Evolutionary conservation across 163 green algal species (phyloP).

Genomic region (Picocystis sp.): DNA sequence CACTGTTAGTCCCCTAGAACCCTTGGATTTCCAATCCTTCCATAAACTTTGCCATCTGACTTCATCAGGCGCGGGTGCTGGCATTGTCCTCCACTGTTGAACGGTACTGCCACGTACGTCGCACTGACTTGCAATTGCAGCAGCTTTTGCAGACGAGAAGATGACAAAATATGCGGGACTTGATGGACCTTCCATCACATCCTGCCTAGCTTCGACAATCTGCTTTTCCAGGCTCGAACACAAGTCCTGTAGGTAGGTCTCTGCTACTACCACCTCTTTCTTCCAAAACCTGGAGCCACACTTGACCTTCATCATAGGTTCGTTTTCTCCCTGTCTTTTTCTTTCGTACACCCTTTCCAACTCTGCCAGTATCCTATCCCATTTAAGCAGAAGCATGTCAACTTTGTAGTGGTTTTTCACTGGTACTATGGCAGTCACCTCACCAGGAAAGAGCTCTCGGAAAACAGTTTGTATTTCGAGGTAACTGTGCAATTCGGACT

Average conservation of each 20-base stretch:
- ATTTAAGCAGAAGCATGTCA: slow-evolving; percentile 32
- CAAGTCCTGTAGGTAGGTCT: slow-evolving; percentile 1
- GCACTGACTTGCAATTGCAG: too few species aligned
- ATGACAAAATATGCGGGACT: too few species aligned
- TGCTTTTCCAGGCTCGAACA: slow-evolving; percentile 54
- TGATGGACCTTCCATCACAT: too few species aligned
- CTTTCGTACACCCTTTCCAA: too few species aligned
- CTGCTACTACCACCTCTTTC: background rate
- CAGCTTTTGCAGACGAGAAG: too few species aligned
- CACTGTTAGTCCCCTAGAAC: slow-evolving; percentile 12
- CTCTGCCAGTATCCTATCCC: slow-evolving; percentile 22
- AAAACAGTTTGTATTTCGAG: slow-evolving; percentile 20
- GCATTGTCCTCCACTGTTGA: too few species aligned
- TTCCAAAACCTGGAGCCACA: background rate
- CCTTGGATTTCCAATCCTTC: slow-evolving; percentile 2
- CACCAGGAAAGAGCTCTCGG: slow-evolving; percentile 33
- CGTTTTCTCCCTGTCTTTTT: slow-evolving; percentile 31
- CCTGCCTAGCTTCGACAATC: slow-evolving; percentile 8
- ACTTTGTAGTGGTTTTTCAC: slow-evolving; percentile 44
- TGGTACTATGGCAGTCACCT: slow-evolving; percentile 39
- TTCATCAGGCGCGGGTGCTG: slow-evolving; percentile 2
- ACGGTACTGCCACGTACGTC: too few species aligned
- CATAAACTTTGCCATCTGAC: slow-evolving; percentile 4
- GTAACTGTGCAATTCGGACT: slow-evolving; percentile 1
- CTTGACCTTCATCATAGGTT: slow-evolving; percentile 30